phyloP scores from a whole-genome alignment of 2,329 filamentous ascomycete species.

The Paramyrothecium sp. region DNA sequence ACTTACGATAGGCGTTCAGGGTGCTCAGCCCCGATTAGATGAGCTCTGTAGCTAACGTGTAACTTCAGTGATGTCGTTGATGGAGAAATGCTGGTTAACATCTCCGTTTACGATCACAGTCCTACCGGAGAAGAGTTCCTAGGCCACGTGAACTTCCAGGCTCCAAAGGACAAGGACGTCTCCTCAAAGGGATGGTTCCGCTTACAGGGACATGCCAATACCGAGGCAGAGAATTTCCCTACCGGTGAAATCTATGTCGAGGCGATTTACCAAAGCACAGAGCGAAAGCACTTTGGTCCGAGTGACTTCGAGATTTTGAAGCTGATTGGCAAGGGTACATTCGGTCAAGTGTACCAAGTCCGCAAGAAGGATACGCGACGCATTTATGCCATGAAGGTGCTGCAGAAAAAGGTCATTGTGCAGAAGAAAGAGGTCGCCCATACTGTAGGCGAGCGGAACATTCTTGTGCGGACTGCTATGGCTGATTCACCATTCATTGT shows the following conservation, averaged over 20 bases:
- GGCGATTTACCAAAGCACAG: slow-evolving; percentile 79
- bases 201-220: slow-evolving; percentile 73
- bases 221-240: slow-evolving; percentile 66
- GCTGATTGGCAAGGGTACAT: slow-evolving; percentile 96
- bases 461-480: slow-evolving; percentile 92
- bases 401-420: slow-evolving; percentile 99
- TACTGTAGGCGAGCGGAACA: slow-evolving; percentile 95
- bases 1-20: not conserved
- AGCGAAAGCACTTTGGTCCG: slow-evolving; percentile 89
- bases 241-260: slow-evolving; percentile 90
- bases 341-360: slow-evolving; percentile 97
- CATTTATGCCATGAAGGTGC: slow-evolving; percentile 98
- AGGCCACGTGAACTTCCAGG: slow-evolving; percentile 82
- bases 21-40: no score
- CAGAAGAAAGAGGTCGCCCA: slow-evolving; percentile 99
- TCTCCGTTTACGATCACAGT: slow-evolving; percentile 87
- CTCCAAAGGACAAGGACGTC: slow-evolving; percentile 62
- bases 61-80: slow-evolving; percentile 80
- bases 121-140: slow-evolving; percentile 84
- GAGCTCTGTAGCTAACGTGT: slow-evolving; percentile 9
- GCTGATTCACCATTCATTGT: slow-evolving; percentile 97
- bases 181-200: slow-evolving; percentile 83
- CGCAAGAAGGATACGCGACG: slow-evolving; percentile 94
- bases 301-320: slow-evolving; percentile 95
- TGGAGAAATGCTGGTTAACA: slow-evolving; percentile 83